Evolutionary conservation across 2,329 filamentous ascomycete genomes (phyloP).

Genomic region (Arthrobotrys sinensis): DNA sequence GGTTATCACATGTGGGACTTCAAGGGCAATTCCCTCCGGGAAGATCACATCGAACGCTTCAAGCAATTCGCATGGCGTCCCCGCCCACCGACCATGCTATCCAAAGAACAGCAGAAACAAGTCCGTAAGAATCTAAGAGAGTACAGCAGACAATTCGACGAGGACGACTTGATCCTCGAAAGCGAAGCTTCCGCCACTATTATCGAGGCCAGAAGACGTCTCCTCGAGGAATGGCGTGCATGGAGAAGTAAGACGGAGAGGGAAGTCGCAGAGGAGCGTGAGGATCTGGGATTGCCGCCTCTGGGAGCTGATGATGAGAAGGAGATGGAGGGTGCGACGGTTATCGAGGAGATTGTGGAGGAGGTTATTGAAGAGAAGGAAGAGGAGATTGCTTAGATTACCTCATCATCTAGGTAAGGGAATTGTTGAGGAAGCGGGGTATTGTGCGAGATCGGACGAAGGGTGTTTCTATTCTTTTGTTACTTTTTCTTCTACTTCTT

Average conservation of each 20-base stretch:
- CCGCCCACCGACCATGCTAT: constrained; percentile 88
- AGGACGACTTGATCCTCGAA: constrained; percentile 92
- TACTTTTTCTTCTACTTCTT: constrained; percentile 25
- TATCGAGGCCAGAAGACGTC: constrained; percentile 84
- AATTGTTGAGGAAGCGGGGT: constrained; percentile 16
- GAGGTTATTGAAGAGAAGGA: constrained; percentile 77
- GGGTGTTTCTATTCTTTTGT: constrained; percentile 27
- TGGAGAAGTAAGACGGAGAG: constrained; percentile 84
- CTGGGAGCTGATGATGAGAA: constrained; percentile 75
- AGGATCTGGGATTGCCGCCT: constrained; percentile 76
- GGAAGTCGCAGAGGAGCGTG: constrained; percentile 80
- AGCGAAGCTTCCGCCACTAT: constrained; percentile 90
- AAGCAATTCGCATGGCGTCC: constrained; percentile 98
- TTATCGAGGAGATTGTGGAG: constrained; percentile 88
- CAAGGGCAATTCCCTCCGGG: constrained; percentile 87
- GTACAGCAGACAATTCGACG: constrained; percentile 94
- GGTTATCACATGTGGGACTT: constrained; percentile 99
- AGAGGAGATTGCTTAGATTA: constrained; percentile 77
- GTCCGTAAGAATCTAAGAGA: constrained; percentile 98
- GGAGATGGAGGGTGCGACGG: constrained; percentile 76
- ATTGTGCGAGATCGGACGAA: constrained; percentile 1
- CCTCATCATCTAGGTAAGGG: not conserved
- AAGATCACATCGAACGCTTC: constrained; percentile 95
- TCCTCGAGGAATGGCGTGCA: constrained; percentile 88
- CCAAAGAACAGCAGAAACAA: constrained; percentile 96